These are phyloP conservation scores for Prunus fruticosa DNA, from an alignment of 306 rosid species.

Conservation along the genomic window DNA sequence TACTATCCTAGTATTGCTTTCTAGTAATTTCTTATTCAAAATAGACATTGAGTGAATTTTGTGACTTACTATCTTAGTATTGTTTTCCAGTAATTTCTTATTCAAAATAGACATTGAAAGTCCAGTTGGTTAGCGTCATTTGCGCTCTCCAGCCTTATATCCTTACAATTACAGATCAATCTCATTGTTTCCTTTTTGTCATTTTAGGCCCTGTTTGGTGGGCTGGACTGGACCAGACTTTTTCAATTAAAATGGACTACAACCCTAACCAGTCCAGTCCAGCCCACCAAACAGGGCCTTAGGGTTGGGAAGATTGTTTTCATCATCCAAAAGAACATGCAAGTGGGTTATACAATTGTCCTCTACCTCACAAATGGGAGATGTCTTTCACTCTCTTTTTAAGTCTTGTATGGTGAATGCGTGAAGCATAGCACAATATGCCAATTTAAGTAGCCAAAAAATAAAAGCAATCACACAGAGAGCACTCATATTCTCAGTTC, in stretches of 20 bases:
- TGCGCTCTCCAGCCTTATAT: background rate
- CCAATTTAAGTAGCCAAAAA: background rate
- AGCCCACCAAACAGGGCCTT: no score
- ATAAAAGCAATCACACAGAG: background rate
- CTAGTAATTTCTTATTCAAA: no score
- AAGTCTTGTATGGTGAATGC: constrained; percentile 1
- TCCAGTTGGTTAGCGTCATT: background rate
- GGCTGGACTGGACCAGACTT: no score
- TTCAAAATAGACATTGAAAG: no score
- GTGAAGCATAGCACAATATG: background rate
- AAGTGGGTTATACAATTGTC: background rate
- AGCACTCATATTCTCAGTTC: background rate
- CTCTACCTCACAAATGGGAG: background rate
- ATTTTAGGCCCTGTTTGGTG: background rate
- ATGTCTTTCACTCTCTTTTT: background rate
- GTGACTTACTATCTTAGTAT: no score
- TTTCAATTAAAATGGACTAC: no score
- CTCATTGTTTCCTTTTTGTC: background rate
- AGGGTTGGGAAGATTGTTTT: constrained; percentile 6
- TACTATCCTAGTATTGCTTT: no score
- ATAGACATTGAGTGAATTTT: no score
- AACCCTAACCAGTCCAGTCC: no score
- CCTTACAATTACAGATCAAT: background rate
- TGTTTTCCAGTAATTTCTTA: no score
- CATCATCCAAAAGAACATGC: background rate